Percentiles rank a stretch among this genome's conserved stretches.
phyloP scores from a whole-genome alignment of 768 basidiomycete genomes.

The Russula brevipes region DNA sequence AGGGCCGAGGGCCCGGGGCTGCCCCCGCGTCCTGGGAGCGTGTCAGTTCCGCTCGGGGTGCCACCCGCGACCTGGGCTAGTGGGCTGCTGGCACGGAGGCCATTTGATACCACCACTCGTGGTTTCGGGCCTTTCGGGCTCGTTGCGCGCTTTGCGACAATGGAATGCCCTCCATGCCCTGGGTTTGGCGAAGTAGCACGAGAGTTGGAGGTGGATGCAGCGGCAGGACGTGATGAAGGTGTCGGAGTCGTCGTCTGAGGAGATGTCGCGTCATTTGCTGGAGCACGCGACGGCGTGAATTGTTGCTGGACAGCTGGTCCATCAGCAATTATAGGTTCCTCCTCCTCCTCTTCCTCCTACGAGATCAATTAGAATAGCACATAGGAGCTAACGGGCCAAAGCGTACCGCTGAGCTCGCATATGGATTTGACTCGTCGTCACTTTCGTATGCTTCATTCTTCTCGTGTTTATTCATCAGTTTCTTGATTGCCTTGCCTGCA shows the following conservation, averaged over 20 bases:
- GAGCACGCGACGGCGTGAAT: conserved; percentile 41
- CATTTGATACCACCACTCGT: conserved; percentile 39
- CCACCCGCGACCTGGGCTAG: conserved; percentile 36
- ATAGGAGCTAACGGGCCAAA: not conserved
- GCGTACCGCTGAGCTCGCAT: conserved; percentile 63
- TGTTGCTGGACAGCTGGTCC: conserved; percentile 45
- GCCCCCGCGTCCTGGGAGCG: conserved; percentile 26
- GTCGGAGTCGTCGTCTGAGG: conserved; percentile 35
- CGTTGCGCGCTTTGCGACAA: conserved; percentile 80
- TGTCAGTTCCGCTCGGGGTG: conserved; percentile 34
- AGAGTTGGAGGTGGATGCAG: conserved; percentile 40
- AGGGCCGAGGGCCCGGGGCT: conserved; percentile 28
- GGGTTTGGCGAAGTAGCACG: conserved; percentile 57
- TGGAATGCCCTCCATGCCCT: conserved; percentile 65
- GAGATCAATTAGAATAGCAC: conserved; percentile 19
- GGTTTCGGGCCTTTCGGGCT: conserved; percentile 69
- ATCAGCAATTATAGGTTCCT: conserved; percentile 46
- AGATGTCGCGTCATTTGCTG: conserved; percentile 24
- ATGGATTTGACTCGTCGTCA: conserved; percentile 73
- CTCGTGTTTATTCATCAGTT: conserved; percentile 78
- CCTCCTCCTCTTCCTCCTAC: conserved; percentile 69
- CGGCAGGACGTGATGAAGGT: conserved; percentile 32
- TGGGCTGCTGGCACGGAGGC: conserved; percentile 57
- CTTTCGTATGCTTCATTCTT: conserved; percentile 78
- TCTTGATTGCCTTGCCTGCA: conserved; percentile 77